Evolutionary conservation across 306 rosid species (phyloP), one percentile per base, ranked within the genome.

Genomic region (Amphicarpaea edgeworthii): DNA sequence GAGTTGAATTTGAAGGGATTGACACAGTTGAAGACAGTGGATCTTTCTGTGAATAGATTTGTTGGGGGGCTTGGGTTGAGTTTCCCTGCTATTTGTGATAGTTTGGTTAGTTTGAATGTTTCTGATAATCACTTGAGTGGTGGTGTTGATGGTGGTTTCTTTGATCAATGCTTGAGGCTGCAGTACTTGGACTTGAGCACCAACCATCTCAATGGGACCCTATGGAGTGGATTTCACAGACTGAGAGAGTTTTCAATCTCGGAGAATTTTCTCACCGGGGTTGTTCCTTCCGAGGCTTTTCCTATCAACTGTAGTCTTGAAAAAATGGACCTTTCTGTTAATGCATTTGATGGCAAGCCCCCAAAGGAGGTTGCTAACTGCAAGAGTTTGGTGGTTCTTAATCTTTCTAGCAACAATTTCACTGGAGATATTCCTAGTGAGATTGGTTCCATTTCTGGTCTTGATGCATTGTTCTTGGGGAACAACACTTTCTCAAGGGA

Each of bases 151-250:
- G 57, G 50, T 42, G 57, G 50, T 1, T 70, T 82, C 61, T 94
- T 94, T 67, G 93, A 91, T 23, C 78, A 61, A 15, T 94, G 98
- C 72, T 28, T 11, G 68, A 88, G 70, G 12, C 70, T 94, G 90
- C 76, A 81, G 88, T 47, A 77, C 77, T 77, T 94, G 84, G 98
- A 94, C 86, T 85, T 94, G 83, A 88, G 97, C 79, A 28, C 86
- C 10, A 94, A 94, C 73, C 24, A 63, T 7, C 76, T 94, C 0
- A 75, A 40, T 73, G 98, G 96, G 30, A 74, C 60, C 0, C 49
- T 94, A 3, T 90, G 95, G 97, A 60, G 6, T 72, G 96, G 90
- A 3, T 83, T 91, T 86, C 57, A 75, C 3, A 86, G 90, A 83
- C 83, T 91, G 30, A 81, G 30, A 45, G 51, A 68, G 63, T 91